These are phyloP conservation scores for Colletotrichum spinosum DNA, from an alignment of 2,329 filamentous ascomycete genomes.

Conservation along the genomic window DNA sequence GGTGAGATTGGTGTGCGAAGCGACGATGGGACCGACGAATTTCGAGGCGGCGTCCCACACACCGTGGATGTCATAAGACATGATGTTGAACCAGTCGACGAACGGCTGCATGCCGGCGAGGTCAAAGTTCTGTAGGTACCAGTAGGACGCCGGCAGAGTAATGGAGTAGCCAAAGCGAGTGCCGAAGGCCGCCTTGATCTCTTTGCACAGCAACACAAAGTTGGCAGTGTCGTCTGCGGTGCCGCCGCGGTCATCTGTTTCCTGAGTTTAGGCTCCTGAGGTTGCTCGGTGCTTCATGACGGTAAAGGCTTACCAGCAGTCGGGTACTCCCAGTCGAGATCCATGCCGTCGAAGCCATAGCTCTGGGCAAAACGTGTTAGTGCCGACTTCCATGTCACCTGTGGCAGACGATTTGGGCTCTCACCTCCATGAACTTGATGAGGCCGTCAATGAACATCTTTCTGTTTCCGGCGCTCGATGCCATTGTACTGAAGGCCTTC, in stretches of 20 bases:
- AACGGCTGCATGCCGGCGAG: conserved; percentile 11
- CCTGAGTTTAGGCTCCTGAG: conserved; percentile 14
- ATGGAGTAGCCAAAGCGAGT: conserved; percentile 16
- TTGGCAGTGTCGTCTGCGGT: conserved; percentile 48
- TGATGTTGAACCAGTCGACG: conserved; percentile 44
- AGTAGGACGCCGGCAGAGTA: conserved; percentile 30
- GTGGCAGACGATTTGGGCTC: rapidly evolving
- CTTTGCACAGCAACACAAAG: conserved; percentile 38
- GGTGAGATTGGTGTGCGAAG: conserved; percentile 59
- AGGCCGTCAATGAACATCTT: conserved; percentile 40
- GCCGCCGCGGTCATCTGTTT: conserved; percentile 47
- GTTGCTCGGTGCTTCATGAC: background rate
- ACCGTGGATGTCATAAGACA: conserved; percentile 45
- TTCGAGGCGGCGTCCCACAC: conserved; percentile 49
- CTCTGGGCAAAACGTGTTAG: conserved; percentile 32
- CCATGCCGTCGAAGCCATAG: conserved; percentile 48
- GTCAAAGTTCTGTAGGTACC: conserved; percentile 33
- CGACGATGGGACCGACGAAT: conserved; percentile 46
- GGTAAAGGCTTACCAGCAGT: conserved; percentile 30
- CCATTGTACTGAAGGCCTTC: conserved; percentile 43
- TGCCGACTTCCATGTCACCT: conserved; percentile 29
- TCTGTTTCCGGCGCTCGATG: conserved; percentile 16
- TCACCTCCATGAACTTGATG: conserved; percentile 37
- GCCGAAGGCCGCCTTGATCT: conserved; percentile 7
- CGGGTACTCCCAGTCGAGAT: conserved; percentile 44